A percentile compares a stretch with the other conserved stretches of the same genome.
phyloP scores from a whole-genome alignment of 768 basidiomycete species.

The Russula emetica region DNA sequence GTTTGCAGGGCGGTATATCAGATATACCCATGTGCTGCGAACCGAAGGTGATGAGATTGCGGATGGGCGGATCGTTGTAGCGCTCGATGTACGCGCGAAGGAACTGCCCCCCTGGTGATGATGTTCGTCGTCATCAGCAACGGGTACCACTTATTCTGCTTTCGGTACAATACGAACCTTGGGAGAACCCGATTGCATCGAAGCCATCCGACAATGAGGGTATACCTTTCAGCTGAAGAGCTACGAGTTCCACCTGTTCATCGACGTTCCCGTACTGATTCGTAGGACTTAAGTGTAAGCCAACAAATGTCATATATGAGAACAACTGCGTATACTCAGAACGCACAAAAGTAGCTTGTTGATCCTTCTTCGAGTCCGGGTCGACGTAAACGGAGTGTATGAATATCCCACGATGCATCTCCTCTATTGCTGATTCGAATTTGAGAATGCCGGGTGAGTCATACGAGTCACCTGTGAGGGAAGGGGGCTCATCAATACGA shows the following conservation, averaged over 20 bases:
- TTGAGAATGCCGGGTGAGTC: constrained; percentile 67
- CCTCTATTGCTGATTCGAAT: constrained; percentile 54
- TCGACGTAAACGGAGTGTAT: constrained; percentile 70
- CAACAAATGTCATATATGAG: neutral
- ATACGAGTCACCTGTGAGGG: constrained; percentile 62
- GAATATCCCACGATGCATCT: constrained; percentile 70
- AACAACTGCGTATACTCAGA: neutral
- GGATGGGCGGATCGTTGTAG: constrained; percentile 65
- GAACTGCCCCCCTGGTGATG: constrained; percentile 66
- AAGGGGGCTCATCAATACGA: neutral
- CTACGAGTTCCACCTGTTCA: constrained; percentile 60
- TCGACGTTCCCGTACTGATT: constrained; percentile 76
- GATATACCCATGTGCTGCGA: constrained; percentile 85
- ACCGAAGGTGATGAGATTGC: constrained; percentile 84
- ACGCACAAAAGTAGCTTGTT: constrained; percentile 69
- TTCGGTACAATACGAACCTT: constrained; percentile 44
- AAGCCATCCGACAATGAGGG: constrained; percentile 67
- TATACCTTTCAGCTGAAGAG: constrained; percentile 58
- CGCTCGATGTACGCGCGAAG: constrained; percentile 79
- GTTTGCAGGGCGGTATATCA: constrained; percentile 62
- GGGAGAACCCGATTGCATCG: constrained; percentile 85
- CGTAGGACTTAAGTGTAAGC: neutral
- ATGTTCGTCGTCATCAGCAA: neutral
- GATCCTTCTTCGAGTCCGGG: constrained; percentile 56
- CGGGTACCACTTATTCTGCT: neutral